These are phyloP conservation scores for Anastatica hierochuntica DNA, from an alignment of 345 rosid genomes.

Conservation along the genomic window DNA sequence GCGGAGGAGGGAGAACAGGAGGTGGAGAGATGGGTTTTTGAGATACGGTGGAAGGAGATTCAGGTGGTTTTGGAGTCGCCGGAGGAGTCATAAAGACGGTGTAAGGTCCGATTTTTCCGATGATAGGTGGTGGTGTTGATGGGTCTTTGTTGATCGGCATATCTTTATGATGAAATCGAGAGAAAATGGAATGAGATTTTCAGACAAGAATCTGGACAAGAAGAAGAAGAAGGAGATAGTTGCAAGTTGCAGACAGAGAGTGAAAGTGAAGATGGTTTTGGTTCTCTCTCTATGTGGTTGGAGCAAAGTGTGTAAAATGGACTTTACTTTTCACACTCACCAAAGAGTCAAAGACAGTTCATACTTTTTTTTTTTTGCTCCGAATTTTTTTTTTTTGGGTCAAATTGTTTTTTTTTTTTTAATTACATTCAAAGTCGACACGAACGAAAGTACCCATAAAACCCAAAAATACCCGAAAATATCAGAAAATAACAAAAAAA, in stretches of 20 bases:
- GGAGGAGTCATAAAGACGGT: slow-evolving; percentile 97
- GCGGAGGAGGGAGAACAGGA: slow-evolving; percentile 40
- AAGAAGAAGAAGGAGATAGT: not conserved
- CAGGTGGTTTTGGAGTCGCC: slow-evolving; percentile 67
- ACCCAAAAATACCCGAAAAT: too few species aligned
- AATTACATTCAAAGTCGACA: too few species aligned
- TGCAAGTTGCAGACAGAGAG: slow-evolving; percentile 23
- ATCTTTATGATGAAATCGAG: slow-evolving; percentile 27
- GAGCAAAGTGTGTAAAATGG: slow-evolving; percentile 20
- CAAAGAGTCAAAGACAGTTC: slow-evolving; percentile 17
- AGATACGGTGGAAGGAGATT: slow-evolving; percentile 39
- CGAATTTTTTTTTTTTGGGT: too few species aligned
- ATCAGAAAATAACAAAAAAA: too few species aligned
- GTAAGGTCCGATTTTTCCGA: slow-evolving; percentile 98
- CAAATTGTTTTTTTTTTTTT: too few species aligned
- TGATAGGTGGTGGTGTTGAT: slow-evolving; percentile 70
- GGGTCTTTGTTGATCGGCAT: slow-evolving; percentile 78
- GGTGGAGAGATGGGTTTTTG: slow-evolving; percentile 13
- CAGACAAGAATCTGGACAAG: slow-evolving; percentile 16
- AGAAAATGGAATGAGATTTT: not conserved
- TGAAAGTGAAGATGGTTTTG: slow-evolving; percentile 13
- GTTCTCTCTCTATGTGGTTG: too few species aligned
- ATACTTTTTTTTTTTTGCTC: not conserved
- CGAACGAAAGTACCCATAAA: too few species aligned
- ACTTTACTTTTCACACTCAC: slow-evolving; percentile 24